Evolutionary conservation across 140 eudicot genomes (phyloP), one percentile per base, ranked within the genome.

Genomic region (Cichorium intybus): DNA sequence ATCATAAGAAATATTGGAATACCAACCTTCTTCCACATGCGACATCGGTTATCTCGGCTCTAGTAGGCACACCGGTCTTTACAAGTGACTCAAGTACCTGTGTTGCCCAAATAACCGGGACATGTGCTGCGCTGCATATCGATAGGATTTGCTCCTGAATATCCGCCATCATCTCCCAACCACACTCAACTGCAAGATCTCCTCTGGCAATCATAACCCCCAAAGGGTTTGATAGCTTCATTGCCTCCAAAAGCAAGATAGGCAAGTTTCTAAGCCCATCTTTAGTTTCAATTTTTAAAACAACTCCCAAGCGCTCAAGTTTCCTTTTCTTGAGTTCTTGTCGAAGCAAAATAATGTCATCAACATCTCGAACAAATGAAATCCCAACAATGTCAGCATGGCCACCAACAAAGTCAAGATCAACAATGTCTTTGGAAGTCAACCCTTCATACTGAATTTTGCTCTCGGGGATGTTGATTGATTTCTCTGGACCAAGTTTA

Each of bases 131-230:
- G 56, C 75, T 67, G 68, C 88, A 84, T 37, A 76, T 81, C 9
- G 89, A 87, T 17, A 87, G 17, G 17, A 87, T 77, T 54, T 87
- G 81, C 47, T 87, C 92, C 60, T 87, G 95, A 53, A 84, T 81
- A 68, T 84, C 88, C 18, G 82, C 92, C 59, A 84, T 79, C 64
- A 76, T 67, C 69, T 87, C 95, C 92, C 95, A 87, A 23, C 92
- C 95, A 72, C 95, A 84, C 70, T 87, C 95, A 62, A 87, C 95
- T 5, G 95, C 95, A 56, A 87, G 95, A 79, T 87, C 95, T 59
- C 95, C 95, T 76, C 95, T 84, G 23, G 95, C 95, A 71, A 87
- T 84, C 95, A 87, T 87, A 41, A 87, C 84, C 35, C 95, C 95
- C 67, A 87, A 71, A 53, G 95, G 95, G 20, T 87, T 84, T 20